Conservation (phyloP, 768 basidiomycete species). For the Lactifluus rugatus region DNA sequence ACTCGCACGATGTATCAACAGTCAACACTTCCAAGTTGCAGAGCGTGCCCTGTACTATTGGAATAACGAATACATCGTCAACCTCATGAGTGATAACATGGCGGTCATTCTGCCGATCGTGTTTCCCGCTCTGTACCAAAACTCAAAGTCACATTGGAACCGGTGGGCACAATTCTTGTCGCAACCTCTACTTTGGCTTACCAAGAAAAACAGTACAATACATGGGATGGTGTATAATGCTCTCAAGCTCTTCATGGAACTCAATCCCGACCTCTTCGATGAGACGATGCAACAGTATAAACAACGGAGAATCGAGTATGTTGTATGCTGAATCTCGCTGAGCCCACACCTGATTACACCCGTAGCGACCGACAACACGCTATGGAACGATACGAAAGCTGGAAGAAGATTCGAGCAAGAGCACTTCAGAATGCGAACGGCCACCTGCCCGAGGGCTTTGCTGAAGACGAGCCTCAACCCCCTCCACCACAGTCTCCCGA, state of each 20-base stretch:
- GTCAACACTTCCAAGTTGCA: conserved; percentile 99
- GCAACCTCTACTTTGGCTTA: neutral
- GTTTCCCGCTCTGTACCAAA: conserved; percentile 91
- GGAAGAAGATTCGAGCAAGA: conserved; percentile 74
- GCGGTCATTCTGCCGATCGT: conserved; percentile 85
- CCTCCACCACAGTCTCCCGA: conserved; percentile 75
- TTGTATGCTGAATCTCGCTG: neutral
- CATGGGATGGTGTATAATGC: conserved; percentile 99
- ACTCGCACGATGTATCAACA: conserved; percentile 93
- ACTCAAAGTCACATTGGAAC: conserved; percentile 98
- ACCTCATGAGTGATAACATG: conserved; percentile 97
- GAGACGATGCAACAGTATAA: conserved; percentile 90
- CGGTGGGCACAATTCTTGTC: conserved; percentile 45
- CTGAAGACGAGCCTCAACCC: conserved; percentile 55
- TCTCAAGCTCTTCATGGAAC: conserved; percentile 97
- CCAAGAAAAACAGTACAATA: conserved; percentile 61
- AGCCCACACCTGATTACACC: neutral
- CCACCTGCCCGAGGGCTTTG: conserved; percentile 61
- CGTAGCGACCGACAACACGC: conserved; percentile 81
- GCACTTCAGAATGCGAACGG: conserved; percentile 66
- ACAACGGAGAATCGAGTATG: conserved; percentile 70
- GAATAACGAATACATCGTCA: conserved; percentile 99
- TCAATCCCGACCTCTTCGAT: conserved; percentile 94
- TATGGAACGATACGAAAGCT: conserved; percentile 75
- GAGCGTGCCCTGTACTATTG: conserved; percentile 95